These are phyloP conservation scores for Neurospora sp. DNA, from an alignment of 495 filamentous ascomycete species.

Conservation along the genomic window DNA sequence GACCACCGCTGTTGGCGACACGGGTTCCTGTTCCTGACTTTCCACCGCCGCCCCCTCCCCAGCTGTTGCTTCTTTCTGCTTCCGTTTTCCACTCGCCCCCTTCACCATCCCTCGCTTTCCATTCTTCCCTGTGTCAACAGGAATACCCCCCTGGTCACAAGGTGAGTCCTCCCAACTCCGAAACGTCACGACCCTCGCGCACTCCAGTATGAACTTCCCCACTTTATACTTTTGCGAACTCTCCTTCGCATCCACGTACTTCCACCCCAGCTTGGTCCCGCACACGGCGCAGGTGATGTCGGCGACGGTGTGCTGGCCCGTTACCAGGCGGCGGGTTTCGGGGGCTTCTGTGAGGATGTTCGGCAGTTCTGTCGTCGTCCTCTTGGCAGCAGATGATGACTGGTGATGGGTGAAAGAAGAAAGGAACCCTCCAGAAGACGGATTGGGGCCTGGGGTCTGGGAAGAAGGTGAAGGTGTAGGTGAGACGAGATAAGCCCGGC, in stretches of 20 bases:
- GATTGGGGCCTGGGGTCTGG: constrained; percentile 5
- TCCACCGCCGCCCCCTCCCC: background rate
- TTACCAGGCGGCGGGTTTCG: constrained; percentile 66
- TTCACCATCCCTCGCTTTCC: background rate
- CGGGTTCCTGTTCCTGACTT: background rate
- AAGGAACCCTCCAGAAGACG: background rate
- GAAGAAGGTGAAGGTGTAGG: constrained; percentile 15
- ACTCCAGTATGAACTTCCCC: constrained; percentile 94
- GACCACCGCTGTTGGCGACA: constrained; percentile 36
- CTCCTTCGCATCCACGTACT: constrained; percentile 81
- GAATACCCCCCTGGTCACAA: background rate
- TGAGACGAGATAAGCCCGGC: constrained; percentile 80
- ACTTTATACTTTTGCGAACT: constrained; percentile 81
- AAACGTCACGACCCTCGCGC: constrained; percentile 54
- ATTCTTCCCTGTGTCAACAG: background rate
- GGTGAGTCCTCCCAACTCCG: constrained; percentile 56
- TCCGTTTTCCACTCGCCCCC: background rate
- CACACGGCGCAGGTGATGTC: constrained; percentile 46
- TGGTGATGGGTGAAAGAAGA: background rate
- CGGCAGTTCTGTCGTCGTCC: constrained; percentile 24
- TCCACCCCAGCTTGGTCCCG: constrained; percentile 73
- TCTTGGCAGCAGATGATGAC: background rate
- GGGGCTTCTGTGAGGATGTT: constrained; percentile 40
- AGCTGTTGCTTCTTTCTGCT: background rate
- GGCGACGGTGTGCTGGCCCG: constrained; percentile 60